Conservation (phyloP, 148 eudicot genomes). For the Spergularia bocconei region DNA sequence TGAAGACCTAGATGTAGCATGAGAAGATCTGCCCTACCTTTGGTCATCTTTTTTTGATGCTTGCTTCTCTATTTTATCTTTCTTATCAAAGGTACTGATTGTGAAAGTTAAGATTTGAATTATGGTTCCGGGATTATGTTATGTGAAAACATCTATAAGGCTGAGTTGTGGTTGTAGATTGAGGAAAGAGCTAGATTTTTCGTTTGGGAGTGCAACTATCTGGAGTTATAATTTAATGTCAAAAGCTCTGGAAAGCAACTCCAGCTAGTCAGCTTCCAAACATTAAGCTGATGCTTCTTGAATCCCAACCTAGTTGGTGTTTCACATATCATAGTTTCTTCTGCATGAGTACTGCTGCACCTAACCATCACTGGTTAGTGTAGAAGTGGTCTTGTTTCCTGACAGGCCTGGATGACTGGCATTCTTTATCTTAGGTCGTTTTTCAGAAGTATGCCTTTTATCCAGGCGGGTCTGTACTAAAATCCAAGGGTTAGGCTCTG, state of each 20-base stretch:
- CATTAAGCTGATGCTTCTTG: constrained; percentile 20
- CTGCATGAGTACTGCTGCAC: constrained; percentile 21
- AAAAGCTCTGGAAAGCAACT: constrained; percentile 21
- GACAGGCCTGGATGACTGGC: constrained; percentile 28
- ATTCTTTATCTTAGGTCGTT: constrained; percentile 6
- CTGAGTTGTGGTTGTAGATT: constrained; percentile 14
- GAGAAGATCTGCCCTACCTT: constrained; percentile 17
- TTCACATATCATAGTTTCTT: constrained; percentile 28
- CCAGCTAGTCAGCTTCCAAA: constrained; percentile 34
- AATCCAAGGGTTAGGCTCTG: constrained; percentile 16
- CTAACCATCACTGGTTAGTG: constrained; percentile 26
- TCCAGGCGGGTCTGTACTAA: constrained; percentile 23
- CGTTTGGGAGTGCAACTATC: constrained; percentile 30
- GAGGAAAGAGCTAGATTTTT: constrained; percentile 19
- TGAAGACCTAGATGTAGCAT: constrained; percentile 19
- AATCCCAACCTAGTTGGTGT: constrained; percentile 26
- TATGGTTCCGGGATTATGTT: constrained; percentile 25
- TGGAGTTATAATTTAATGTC: constrained; percentile 22
- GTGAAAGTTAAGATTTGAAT: constrained; percentile 15
- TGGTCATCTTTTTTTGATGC: constrained; percentile 16
- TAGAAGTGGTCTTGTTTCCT: constrained; percentile 19
- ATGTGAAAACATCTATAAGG: constrained; percentile 29
- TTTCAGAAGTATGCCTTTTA: constrained; percentile 20
- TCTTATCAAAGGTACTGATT: constrained; percentile 17
- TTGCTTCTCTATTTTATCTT: constrained; percentile 16